phyloP scores from a whole-genome alignment of 202 grass and related monocot species.

The Carex arenaria region DNA sequence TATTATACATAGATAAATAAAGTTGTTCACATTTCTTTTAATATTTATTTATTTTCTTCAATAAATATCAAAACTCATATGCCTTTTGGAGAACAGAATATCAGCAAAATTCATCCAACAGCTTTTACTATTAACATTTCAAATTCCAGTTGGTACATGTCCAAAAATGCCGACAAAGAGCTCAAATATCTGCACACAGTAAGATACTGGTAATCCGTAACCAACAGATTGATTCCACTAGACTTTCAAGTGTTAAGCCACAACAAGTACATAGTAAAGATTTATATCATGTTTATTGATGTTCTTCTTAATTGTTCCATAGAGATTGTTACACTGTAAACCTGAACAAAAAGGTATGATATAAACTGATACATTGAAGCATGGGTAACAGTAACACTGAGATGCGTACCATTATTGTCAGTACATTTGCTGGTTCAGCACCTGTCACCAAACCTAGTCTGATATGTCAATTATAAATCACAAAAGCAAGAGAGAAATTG shows the following conservation, averaged over 20 bases:
- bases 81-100: not conserved
- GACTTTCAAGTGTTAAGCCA: not conserved
- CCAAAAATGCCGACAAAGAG: not conserved
- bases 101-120: not conserved
- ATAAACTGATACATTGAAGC: not conserved
- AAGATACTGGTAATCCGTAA: not conserved
- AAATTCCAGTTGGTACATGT: not conserved
- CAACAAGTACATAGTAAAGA: not conserved
- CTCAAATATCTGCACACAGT: not conserved
- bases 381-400: not conserved
- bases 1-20: not conserved
- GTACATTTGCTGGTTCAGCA: not conserved
- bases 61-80: not conserved
- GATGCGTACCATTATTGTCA: constrained; percentile 4
- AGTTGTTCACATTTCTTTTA: not conserved
- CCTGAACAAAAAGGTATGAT: not conserved
- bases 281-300: not conserved
- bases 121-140: not conserved
- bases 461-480: not conserved
- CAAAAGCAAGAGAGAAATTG: not conserved
- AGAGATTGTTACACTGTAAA: not conserved
- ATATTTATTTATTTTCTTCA: not conserved
- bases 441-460: not conserved
- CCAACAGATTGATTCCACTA: not conserved
- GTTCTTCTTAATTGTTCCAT: not conserved